Percentiles rank a stretch among this genome's conserved stretches.
Conservation (phyloP, 108 stramenopile genomes). For the Chaetoceros tenuissimus region DNA sequence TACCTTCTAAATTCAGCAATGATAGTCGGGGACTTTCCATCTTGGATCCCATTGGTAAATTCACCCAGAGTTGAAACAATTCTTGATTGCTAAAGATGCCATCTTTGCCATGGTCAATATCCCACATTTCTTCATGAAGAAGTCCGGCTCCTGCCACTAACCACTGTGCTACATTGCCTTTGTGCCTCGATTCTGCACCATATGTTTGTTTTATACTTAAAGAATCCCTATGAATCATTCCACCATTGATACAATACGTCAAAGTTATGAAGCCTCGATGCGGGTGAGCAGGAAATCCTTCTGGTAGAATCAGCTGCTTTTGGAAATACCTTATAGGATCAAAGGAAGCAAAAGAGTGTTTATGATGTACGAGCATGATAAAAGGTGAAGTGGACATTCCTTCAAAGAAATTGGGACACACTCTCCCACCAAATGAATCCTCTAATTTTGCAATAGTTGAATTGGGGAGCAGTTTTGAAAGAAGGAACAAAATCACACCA, state of each 20-base stretch:
- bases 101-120: constrained; percentile 21
- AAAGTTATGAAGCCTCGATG: constrained; percentile 81
- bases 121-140: constrained; percentile 88
- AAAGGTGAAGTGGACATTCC: constrained; percentile 53
- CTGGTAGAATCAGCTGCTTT: constrained; percentile 48
- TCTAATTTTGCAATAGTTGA: constrained; percentile 41
- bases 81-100: constrained; percentile 34
- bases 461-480: constrained; percentile 39
- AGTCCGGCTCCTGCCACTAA: constrained; percentile 70
- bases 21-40: constrained; percentile 33
- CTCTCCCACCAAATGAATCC: constrained; percentile 50
- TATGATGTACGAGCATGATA: constrained; percentile 77
- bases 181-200: constrained; percentile 40
- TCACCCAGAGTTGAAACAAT: constrained; percentile 82
- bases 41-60: constrained; percentile 47
- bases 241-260: constrained; percentile 70
- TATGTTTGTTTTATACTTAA: constrained; percentile 58
- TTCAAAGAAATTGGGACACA: constrained; percentile 72
- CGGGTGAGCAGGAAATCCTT: constrained; percentile 85
- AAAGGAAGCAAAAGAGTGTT: constrained; percentile 60
- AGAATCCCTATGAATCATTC: constrained; percentile 77
- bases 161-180: constrained; percentile 63
- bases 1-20: constrained; percentile 27
- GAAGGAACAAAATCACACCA: constrained; percentile 53
- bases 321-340: constrained; percentile 63